phyloP scores from a whole-genome alignment of 176 grass and related monocot species.

The Poa pratensis region DNA sequence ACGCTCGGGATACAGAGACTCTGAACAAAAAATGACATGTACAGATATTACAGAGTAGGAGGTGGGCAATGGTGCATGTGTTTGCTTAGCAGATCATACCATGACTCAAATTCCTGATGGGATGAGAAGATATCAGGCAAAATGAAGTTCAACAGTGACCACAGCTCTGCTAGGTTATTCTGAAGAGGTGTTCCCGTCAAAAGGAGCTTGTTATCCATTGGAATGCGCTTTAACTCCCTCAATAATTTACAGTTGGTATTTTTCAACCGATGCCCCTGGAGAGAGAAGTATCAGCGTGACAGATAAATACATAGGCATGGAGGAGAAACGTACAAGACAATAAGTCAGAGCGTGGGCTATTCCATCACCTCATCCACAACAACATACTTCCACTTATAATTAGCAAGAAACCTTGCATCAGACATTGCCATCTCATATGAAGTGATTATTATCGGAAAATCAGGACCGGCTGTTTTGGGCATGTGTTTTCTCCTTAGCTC shows the following conservation, averaged over 20 bases:
- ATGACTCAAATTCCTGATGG: constrained; percentile 93
- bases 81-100: constrained; percentile 51
- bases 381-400: constrained; percentile 86
- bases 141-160: constrained; percentile 97
- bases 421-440: constrained; percentile 87
- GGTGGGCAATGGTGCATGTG: background rate
- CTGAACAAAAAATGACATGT: background rate
- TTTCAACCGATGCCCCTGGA: constrained; percentile 94
- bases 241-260: constrained; percentile 84
- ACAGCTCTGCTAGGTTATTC: constrained; percentile 96
- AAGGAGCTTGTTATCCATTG: constrained; percentile 96
- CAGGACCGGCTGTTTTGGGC: constrained; percentile 60
- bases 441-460: constrained; percentile 86
- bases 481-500: constrained; percentile 89
- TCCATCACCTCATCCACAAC: constrained; percentile 96
- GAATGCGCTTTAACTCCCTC: constrained; percentile 76
- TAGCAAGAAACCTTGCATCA: constrained; percentile 75
- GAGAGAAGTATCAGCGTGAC: constrained; percentile 36
- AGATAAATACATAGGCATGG: constrained; percentile 4
- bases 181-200: constrained; percentile 96
- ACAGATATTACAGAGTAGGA: constrained; percentile 13
- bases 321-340: constrained; percentile 8
- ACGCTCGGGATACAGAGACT: background rate
- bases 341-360: background rate
- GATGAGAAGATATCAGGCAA: constrained; percentile 98